Conservation (phyloP, 2,329 filamentous ascomycete species). For the Rhynchosporium agropyri region DNA sequence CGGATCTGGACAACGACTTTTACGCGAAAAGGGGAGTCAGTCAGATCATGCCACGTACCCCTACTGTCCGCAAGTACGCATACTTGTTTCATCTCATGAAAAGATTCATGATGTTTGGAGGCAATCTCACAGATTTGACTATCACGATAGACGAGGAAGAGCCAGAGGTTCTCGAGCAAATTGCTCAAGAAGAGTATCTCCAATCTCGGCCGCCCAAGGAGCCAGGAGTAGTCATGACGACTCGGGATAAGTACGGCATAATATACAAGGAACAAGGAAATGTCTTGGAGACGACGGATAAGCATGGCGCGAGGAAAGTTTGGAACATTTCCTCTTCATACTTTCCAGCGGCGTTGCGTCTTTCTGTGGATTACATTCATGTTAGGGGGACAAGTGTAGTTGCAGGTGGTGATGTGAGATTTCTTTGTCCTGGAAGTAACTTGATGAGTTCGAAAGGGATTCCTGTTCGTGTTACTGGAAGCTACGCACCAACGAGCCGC, state of each 20-base stretch:
- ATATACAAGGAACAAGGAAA: too few relatives aligned
- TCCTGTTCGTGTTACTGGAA: not conserved
- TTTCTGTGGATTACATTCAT: not conserved
- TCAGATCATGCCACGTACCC: not conserved
- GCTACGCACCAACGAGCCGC: not conserved
- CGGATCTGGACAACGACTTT: conserved; percentile 3
- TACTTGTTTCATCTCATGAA: not conserved
- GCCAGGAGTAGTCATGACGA: not conserved
- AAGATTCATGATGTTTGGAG: not conserved
- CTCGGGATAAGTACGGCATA: not conserved
- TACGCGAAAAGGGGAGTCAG: not conserved
- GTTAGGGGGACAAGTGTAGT: not conserved
- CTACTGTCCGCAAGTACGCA: not conserved
- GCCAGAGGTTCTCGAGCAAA: not conserved
- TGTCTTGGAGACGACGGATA: not conserved
- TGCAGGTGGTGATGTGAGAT: not conserved
- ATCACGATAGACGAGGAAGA: conserved; percentile 12
- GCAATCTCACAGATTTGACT: not conserved
- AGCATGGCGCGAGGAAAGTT: not conserved
- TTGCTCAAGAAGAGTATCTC: not conserved
- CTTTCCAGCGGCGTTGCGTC: too few relatives aligned
- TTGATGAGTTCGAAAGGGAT: not conserved
- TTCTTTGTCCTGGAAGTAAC: not conserved
- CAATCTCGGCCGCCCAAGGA: not conserved
- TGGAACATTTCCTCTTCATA: too few relatives aligned